Evolutionary conservation across 805 yeast genomes (phyloP).

Genomic region (Pichia nanzhaoensis): DNA sequence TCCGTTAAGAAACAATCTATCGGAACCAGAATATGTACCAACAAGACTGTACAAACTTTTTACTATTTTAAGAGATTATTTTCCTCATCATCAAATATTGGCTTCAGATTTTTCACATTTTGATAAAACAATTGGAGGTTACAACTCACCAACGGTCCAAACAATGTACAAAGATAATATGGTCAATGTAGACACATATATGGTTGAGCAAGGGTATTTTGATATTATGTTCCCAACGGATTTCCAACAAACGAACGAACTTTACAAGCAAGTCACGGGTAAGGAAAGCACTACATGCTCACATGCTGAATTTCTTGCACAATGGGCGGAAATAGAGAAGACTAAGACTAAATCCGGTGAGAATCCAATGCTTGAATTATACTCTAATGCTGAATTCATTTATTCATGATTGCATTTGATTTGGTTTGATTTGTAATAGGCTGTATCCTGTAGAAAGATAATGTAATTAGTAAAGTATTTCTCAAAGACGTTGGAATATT

Average conservation of each 20-base stretch:
- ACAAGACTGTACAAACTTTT: slow-evolving; percentile 63
- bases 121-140: slow-evolving; percentile 49
- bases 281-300: slow-evolving; percentile 46
- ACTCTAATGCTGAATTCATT: slow-evolving; percentile 67
- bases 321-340: slow-evolving; percentile 63
- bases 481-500: not conserved
- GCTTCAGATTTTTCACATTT: slow-evolving; percentile 60
- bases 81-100: slow-evolving; percentile 72
- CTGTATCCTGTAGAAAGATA: not conserved
- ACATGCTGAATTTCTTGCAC: slow-evolving; percentile 58
- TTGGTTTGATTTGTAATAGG: no score
- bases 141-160: slow-evolving; percentile 73
- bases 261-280: slow-evolving; percentile 61
- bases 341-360: slow-evolving; percentile 74
- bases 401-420: slow-evolving; percentile 37
- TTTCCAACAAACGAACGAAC: slow-evolving; percentile 51
- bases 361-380: slow-evolving; percentile 75
- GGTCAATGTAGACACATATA: slow-evolving; percentile 64
- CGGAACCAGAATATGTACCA: slow-evolving; percentile 78
- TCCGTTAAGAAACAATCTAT: slow-evolving; percentile 61
- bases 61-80: slow-evolving; percentile 51
- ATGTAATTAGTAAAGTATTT: not conserved
- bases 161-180: slow-evolving; percentile 61
- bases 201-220: slow-evolving; percentile 81
- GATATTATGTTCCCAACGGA: slow-evolving; percentile 86